Evolutionary conservation across 169 alveolate genomes (phyloP), one percentile per base, ranked within the genome.

Genomic region (Perkinsus marinus): DNA sequence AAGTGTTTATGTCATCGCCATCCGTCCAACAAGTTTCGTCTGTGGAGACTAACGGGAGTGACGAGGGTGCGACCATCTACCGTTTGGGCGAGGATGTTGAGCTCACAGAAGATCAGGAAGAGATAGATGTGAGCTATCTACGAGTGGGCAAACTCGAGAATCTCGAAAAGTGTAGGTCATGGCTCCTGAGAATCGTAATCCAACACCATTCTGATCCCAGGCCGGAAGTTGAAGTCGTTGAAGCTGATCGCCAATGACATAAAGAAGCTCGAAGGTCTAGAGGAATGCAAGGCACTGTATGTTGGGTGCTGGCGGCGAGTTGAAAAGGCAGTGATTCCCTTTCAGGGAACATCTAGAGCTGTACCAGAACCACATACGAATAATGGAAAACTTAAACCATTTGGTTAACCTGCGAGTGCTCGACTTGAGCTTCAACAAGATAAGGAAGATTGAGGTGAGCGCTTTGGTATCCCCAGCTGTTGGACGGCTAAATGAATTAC

Each of bases 391-490:
- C 91, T 43, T 96, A 39, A 95, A 92, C 34, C 94, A 95, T 91
- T 93, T 95, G 30, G 89, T 89, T 0, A 94, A 95, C 41, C 94
- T 96, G 90, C 94, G 96, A 90, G 92, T 95, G 7, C 94, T 96
- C 38, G 97, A 95, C 91, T 89, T 96, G 34, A 94, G 97, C 68
- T 95, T 94, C 91, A 96, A 96, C 91, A 93, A 92, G 89, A 95
- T 96, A 16, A 93, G 92, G 92, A 91, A 90, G 22, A 96, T 96
- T 39, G 96, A 95, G 57, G 95, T 95, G 39, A 46, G 96, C 39
- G 96, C 94, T 47, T 34, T 91, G 39, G 22, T 26, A n/a, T n/a
- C n/a, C n/a, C n/a, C n/a, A n/a, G n/a, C n/a, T n/a, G n/a, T n/a
- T n/a, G n/a, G n/a, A n/a, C n/a, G n/a, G n/a, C n/a, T n/a, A n/a